Base-by-base conservation (phyloP, 192 early-diverging fungal species). In the Umbelopsis sp. region DNA sequence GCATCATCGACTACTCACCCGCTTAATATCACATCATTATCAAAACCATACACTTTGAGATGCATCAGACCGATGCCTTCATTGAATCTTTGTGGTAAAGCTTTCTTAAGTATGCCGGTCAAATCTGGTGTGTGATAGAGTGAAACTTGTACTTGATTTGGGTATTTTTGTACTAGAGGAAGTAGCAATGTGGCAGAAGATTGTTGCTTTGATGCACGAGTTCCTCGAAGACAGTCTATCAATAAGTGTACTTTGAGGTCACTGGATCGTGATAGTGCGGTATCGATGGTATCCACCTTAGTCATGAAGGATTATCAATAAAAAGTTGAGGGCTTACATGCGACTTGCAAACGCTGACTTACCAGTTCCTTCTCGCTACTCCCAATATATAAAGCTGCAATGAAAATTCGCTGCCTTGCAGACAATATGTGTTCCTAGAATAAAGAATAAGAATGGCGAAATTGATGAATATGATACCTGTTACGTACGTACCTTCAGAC, bases 61-160 rank as follows among this genome's bases (percentile, higher is more conserved):
- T 99, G 98, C 88, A 94, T 91, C 70, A 99, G 79, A 0, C 96
- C 98, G 79, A 97, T 90, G 7, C 85, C 88, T 80, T 99, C 98
- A 74, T 95, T 98, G 71, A 95, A 96, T 48, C 98, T 71, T 71
- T 86, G 89, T 22, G 95, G 95, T 70, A 94, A 84, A 30, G 88
- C 58, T 46, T 82, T 79, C 71, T 94, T 94, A 49, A 89, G 76
- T 46, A 89, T 3, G 9, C 90, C 89, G 16, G 73, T 87, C n/a
- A 93, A 79, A 70, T 88, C 89, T 18, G 95, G 97, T 10, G 96
- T 93, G 53, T 96, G 91, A 80, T 97, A 99, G 70, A 97, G 81
- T 6, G 88, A 86, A 0, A 98, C 81, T 6, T 76, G 68, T 16
- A 94, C 81, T 49, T 88, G 85, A 50, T 86, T 75, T 0, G 89